Conservation (phyloP, 2,329 filamentous ascomycete species). For the Rhytidhysteron rufulum region DNA sequence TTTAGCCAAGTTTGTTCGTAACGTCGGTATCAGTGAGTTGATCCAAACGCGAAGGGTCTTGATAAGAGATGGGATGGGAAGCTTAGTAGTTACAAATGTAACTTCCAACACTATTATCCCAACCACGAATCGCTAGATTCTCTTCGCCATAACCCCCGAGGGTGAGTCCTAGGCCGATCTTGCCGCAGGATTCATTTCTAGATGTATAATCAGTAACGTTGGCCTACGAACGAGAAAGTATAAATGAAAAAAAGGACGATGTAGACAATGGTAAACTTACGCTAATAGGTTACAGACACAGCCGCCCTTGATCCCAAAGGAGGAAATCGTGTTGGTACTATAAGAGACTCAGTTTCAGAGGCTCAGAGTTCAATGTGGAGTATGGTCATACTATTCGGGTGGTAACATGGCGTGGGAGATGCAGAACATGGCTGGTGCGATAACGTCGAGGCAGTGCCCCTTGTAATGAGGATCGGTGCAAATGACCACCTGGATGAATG, state of each 20-base stretch:
- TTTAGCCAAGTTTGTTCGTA: no score
- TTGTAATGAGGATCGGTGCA: neutral
- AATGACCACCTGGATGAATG: neutral
- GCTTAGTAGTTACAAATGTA: slow-evolving; percentile 1
- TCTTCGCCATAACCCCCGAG: neutral
- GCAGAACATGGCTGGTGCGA: neutral
- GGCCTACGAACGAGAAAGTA: neutral
- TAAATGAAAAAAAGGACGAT: neutral
- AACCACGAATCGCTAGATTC: neutral
- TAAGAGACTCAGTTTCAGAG: no score
- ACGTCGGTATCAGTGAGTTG: no score
- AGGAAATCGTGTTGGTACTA: neutral
- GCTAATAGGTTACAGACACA: neutral
- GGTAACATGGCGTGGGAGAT: neutral
- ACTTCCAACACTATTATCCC: neutral
- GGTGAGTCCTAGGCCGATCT: neutral
- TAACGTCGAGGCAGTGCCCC: neutral
- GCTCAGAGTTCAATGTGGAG: neutral
- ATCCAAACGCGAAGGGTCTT: no score
- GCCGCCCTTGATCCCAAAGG: slow-evolving; percentile 1
- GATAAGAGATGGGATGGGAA: no score
- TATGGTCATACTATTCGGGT: neutral
- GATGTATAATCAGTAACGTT: neutral
- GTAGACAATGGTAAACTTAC: neutral
- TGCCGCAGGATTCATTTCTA: neutral